A percentile compares a stretch with the other conserved stretches of the same genome.
Conservation (phyloP, 2,329 filamentous ascomycete species). For the Cladosporium austrohemisphaericum region DNA sequence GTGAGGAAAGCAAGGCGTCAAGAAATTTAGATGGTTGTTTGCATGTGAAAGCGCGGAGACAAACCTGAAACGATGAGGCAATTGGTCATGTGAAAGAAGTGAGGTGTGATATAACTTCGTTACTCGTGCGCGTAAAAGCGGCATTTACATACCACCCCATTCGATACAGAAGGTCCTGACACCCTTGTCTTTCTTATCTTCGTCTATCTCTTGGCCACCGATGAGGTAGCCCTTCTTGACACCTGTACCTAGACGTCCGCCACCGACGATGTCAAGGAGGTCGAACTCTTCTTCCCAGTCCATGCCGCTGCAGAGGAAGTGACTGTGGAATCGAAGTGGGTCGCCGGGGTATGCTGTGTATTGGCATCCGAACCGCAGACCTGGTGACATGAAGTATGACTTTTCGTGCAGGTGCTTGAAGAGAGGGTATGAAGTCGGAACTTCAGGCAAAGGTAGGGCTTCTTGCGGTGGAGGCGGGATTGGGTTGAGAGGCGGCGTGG, state of each 20-base stretch:
- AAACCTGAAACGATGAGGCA: no score
- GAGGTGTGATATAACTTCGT: background rate
- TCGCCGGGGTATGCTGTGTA: slow-evolving; percentile 96
- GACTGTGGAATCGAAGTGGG: slow-evolving; percentile 88
- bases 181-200: slow-evolving; percentile 36
- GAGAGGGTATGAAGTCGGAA: slow-evolving; percentile 63
- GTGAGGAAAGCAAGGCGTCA: background rate
- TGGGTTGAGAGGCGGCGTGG: slow-evolving; percentile 40
- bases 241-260: slow-evolving; percentile 82
- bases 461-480: slow-evolving; percentile 13
- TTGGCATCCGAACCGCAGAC: slow-evolving; percentile 87
- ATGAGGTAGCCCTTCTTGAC: slow-evolving; percentile 95
- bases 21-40: no score
- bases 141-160: slow-evolving; percentile 81
- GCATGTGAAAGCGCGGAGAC: background rate
- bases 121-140: background rate
- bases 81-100: slow-evolving; percentile 9
- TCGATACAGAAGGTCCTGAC: slow-evolving; percentile 80
- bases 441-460: slow-evolving; percentile 31
- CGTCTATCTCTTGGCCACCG: slow-evolving; percentile 58
- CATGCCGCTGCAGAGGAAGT: slow-evolving; percentile 81
- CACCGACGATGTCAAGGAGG: slow-evolving; percentile 78
- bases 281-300: slow-evolving; percentile 86
- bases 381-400: slow-evolving; percentile 85
- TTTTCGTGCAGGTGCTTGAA: slow-evolving; percentile 74